Percentiles rank a stretch among this genome's conserved stretches.
phyloP scores from a whole-genome alignment of 805 yeast genomes.

The Isabelozyma heimii region DNA sequence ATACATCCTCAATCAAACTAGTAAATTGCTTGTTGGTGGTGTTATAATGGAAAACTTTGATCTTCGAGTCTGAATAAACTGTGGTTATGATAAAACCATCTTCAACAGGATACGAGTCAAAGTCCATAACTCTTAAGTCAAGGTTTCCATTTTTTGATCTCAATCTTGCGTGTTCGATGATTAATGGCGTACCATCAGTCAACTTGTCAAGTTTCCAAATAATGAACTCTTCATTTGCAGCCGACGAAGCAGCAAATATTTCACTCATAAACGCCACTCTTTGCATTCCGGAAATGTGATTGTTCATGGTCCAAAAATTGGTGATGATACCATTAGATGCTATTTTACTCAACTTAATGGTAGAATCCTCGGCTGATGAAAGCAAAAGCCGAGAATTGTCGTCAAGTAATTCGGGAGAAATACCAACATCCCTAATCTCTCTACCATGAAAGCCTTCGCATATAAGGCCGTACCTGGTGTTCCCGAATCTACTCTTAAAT shows the following conservation, averaged over 20 bases:
- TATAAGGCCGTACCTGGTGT: slow-evolving; percentile 21
- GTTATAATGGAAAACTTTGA: slow-evolving; percentile 62
- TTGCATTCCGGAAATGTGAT: slow-evolving; percentile 89
- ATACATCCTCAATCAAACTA: slow-evolving; percentile 46
- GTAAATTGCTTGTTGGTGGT: slow-evolving; percentile 34
- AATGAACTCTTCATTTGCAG: slow-evolving; percentile 86
- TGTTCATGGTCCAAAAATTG: slow-evolving; percentile 61
- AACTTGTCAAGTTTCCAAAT: slow-evolving; percentile 63
- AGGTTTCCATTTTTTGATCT: slow-evolving; percentile 60
- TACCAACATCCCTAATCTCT: slow-evolving; percentile 75
- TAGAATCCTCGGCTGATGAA: slow-evolving; percentile 89
- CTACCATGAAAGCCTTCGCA: slow-evolving; percentile 84
- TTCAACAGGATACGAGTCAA: slow-evolving; percentile 47
- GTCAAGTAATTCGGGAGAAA: slow-evolving; percentile 30
- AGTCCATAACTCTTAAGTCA: slow-evolving; percentile 89
- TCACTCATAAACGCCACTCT: slow-evolving; percentile 60
- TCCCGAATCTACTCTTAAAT: slow-evolving; percentile 15
- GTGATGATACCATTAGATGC: slow-evolving; percentile 38
- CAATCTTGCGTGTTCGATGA: slow-evolving; percentile 50
- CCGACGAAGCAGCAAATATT: slow-evolving; percentile 46
- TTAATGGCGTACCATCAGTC: slow-evolving; percentile 37
- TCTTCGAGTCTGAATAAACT: slow-evolving; percentile 82
- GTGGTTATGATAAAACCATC: slow-evolving; percentile 56
- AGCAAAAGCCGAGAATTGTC: slow-evolving; percentile 45
- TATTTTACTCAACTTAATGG: slow-evolving; percentile 56